Percentiles rank a stretch among this genome's conserved stretches.
Evolutionary conservation across 208 protist genomes (phyloP).

Genomic region (Acanthamoeba pearcei): DNA sequence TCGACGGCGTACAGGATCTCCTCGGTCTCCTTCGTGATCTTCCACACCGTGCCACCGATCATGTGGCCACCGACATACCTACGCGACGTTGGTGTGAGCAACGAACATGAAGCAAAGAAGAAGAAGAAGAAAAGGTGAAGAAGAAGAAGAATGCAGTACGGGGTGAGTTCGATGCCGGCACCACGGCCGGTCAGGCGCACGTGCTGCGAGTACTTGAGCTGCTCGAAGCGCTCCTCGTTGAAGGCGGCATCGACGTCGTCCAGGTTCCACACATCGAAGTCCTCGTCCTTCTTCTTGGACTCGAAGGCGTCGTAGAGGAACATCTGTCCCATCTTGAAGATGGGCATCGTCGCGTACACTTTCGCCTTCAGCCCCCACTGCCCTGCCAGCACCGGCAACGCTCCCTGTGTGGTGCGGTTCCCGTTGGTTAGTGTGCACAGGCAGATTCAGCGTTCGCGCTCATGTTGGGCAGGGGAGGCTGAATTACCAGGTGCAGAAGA

Average conservation of each 20-base stretch:
- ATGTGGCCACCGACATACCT: slow-evolving; percentile 83
- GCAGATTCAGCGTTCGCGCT: background rate
- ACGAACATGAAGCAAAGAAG: background rate
- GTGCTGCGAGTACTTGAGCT: slow-evolving; percentile 86
- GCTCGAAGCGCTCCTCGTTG: slow-evolving; percentile 73
- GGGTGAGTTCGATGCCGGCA: slow-evolving; percentile 81
- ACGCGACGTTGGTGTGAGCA: background rate
- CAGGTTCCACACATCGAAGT: slow-evolving; percentile 87
- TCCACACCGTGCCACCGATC: slow-evolving; percentile 92
- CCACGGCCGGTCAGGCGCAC: slow-evolving; percentile 48
- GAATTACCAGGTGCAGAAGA: slow-evolving; percentile 85
- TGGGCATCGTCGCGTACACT: slow-evolving; percentile 91
- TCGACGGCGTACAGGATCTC: slow-evolving; percentile 93
- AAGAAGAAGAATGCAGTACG: slow-evolving; percentile 2
- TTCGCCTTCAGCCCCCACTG: slow-evolving; percentile 86
- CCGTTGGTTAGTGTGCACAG: background rate
- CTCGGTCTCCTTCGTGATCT: slow-evolving; percentile 91
- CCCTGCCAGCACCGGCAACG: slow-evolving; percentile 87
- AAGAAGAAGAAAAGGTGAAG: background rate
- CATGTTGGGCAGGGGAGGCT: background rate
- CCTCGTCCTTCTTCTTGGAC: slow-evolving; percentile 26
- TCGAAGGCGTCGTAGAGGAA: slow-evolving; percentile 90
- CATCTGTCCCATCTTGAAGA: slow-evolving; percentile 91
- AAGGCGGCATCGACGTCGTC: slow-evolving; percentile 90
- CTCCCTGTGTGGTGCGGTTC: slow-evolving; percentile 78